phyloP scores from a whole-genome alignment of 768 basidiomycete genomes.

The Lenzites betulinus region DNA sequence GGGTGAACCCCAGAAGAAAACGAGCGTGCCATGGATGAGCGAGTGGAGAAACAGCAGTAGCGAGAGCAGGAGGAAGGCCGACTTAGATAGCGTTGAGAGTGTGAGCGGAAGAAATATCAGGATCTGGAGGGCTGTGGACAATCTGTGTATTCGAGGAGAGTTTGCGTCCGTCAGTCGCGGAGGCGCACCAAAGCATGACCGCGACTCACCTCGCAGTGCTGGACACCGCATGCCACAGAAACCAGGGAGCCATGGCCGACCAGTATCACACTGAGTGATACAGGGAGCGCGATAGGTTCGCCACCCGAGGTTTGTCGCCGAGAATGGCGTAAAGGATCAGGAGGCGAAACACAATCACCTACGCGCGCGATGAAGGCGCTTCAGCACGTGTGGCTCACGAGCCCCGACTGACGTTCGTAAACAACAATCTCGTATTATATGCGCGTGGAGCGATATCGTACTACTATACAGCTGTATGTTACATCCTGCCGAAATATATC shows the following conservation, averaged over 20 bases:
- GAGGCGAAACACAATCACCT: background rate
- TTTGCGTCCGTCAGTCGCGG: slow-evolving; percentile 8
- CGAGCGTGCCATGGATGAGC: slow-evolving; percentile 79
- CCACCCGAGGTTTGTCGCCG: slow-evolving; percentile 11
- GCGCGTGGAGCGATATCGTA: background rate
- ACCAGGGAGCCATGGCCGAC: slow-evolving; percentile 55
- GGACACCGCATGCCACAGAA: slow-evolving; percentile 65
- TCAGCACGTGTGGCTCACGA: slow-evolving; percentile 8
- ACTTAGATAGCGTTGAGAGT: slow-evolving; percentile 76
- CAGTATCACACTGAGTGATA: slow-evolving; percentile 19
- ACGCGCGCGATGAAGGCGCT: background rate
- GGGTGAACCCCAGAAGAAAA: slow-evolving; percentile 69
- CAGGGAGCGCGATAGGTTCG: slow-evolving; percentile 13
- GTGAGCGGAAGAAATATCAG: slow-evolving; percentile 84
- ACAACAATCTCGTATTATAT: background rate
- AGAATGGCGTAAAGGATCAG: slow-evolving; percentile 9
- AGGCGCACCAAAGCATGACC: background rate
- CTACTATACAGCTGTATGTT: slow-evolving; percentile 3
- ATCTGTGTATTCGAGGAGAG: slow-evolving; percentile 42
- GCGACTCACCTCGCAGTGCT: slow-evolving; percentile 57
- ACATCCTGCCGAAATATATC: slow-evolving; percentile 14
- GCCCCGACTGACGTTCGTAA: background rate
- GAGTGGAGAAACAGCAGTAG: slow-evolving; percentile 75
- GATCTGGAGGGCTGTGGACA: slow-evolving; percentile 79
- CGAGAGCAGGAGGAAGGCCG: slow-evolving; percentile 81